Percentiles rank a stretch among this genome's conserved stretches.
phyloP scores from a whole-genome alignment of 2,329 filamentous ascomycete species.

The Penicillium sp. region DNA sequence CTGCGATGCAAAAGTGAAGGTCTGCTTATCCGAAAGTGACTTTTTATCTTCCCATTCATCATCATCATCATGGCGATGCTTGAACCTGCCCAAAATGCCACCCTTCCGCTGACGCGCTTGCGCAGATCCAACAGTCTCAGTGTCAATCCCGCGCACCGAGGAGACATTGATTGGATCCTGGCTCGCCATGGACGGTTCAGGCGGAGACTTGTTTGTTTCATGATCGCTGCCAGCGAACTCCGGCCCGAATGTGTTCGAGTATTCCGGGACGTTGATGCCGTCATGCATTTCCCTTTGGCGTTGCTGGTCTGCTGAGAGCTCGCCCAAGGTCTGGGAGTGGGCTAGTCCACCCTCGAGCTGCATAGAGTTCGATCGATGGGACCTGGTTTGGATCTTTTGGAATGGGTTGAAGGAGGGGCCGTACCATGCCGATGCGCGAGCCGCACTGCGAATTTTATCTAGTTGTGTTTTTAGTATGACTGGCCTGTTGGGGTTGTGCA shows the following conservation, averaged over 20 bases:
- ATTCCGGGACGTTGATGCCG: conserved; percentile 22
- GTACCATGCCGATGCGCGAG: conserved; percentile 42
- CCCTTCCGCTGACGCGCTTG: conserved; percentile 29
- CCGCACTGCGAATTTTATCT: conserved; percentile 42
- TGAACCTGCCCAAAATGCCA: conserved; percentile 20
- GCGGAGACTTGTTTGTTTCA: conserved; percentile 3
- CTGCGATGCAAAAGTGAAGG: conserved; percentile 40
- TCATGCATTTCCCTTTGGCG: conserved; percentile 26
- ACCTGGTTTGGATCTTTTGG: conserved; percentile 34
- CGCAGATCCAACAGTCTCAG: conserved; percentile 7
- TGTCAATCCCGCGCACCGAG: conserved; percentile 12
- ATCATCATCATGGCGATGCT: conserved; percentile 8
- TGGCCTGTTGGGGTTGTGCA: background rate
- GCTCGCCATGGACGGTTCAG: conserved; percentile 28
- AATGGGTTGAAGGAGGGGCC: conserved; percentile 43
- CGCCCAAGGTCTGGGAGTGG: conserved; percentile 23
- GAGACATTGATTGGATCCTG: conserved; percentile 33
- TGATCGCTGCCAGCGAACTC: conserved; percentile 25
- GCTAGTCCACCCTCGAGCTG: conserved; percentile 31
- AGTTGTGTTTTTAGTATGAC: conserved; percentile 5
- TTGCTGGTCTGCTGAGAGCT: conserved; percentile 23
- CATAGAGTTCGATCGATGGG: conserved; percentile 24
- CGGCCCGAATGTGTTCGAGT: conserved; percentile 27
- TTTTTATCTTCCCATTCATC: conserved; percentile 14
- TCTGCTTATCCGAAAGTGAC: conserved; percentile 23